Conservation (phyloP, 257 asterid species). For the Craterostigma plantagineum region DNA sequence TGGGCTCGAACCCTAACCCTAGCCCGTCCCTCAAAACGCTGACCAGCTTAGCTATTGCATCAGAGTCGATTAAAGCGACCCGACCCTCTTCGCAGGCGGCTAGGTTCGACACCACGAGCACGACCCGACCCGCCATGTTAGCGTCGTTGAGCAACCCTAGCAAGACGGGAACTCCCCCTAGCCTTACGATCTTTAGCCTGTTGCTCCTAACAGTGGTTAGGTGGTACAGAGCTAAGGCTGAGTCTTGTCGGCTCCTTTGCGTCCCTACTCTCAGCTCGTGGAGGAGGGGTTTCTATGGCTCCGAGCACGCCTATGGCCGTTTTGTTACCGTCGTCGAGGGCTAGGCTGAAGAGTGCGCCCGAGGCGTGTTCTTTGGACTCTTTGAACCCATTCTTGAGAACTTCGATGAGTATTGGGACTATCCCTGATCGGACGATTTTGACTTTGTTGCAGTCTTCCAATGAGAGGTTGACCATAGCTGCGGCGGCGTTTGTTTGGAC, state of each 20-base stretch:
- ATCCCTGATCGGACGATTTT: conserved; percentile 69
- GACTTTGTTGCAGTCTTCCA: conserved; percentile 46
- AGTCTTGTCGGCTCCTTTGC: conserved; percentile 61
- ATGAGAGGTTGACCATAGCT: conserved; percentile 68
- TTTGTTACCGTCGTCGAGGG: conserved; percentile 58
- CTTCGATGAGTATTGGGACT: conserved; percentile 46
- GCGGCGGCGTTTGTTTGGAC: conserved; percentile 68
- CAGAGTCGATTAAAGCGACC: conserved; percentile 49
- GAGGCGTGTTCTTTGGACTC: conserved; percentile 88
- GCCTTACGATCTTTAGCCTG: conserved; percentile 30
- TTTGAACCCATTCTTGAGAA: conserved; percentile 48
- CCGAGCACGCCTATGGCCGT: conserved; percentile 83
- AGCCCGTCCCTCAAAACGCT: conserved; percentile 26
- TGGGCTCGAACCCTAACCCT: conserved; percentile 36
- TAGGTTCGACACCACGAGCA: conserved; percentile 65
- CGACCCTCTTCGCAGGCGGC: conserved; percentile 59
- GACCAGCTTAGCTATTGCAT: conserved; percentile 44
- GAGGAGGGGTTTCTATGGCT: conserved; percentile 61
- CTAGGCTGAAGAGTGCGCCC: conserved; percentile 76
- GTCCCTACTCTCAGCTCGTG: conserved; percentile 63
- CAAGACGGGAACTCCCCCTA: conserved; percentile 37
- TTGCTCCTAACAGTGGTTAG: conserved; percentile 54
- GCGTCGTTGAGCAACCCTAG: conserved; percentile 39
- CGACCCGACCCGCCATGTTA: conserved; percentile 41
- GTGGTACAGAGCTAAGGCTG: conserved; percentile 77